phyloP scores from a whole-genome alignment of 306 rosid species.

The Cucurbita pepo region DNA sequence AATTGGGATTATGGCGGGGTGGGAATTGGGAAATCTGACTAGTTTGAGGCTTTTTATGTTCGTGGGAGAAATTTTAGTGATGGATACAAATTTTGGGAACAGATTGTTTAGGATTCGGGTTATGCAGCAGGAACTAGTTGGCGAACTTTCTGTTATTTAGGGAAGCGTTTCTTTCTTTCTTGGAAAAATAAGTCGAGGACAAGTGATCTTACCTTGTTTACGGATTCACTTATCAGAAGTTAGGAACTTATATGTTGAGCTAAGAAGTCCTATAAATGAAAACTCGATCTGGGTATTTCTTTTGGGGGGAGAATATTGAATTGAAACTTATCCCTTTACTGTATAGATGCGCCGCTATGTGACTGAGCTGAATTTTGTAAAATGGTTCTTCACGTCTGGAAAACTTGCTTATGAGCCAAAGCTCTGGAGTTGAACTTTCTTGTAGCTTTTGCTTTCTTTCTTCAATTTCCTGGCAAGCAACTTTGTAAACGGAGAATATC shows the following conservation, averaged over 20 bases:
- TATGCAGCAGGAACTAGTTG: not conserved
- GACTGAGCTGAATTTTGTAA: not conserved
- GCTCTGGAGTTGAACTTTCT: not conserved
- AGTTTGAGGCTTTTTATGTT: not conserved
- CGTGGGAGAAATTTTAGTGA: not conserved
- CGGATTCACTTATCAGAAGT: not conserved
- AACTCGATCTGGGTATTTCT: not conserved
- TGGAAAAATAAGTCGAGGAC: not conserved
- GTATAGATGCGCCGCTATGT: not conserved
- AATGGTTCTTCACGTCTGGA: not conserved
- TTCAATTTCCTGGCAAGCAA: not conserved
- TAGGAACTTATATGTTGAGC: not conserved
- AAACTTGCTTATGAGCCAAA: not conserved
- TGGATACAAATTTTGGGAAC: not conserved
- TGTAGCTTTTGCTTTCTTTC: not conserved
- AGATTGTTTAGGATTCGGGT: not conserved
- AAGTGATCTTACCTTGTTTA: not conserved
- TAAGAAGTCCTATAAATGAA: not conserved
- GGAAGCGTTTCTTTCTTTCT: not conserved
- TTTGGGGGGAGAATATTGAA: not conserved
- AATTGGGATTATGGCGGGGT: not conserved
- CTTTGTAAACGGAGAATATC: not conserved
- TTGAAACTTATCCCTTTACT: not conserved
- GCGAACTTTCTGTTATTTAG: not conserved
- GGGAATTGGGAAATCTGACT: not conserved